A percentile compares a stretch with the other conserved stretches of the same genome.
phyloP scores from a whole-genome alignment of 148 eudicot species.

The Dianthus caryophyllus region DNA sequence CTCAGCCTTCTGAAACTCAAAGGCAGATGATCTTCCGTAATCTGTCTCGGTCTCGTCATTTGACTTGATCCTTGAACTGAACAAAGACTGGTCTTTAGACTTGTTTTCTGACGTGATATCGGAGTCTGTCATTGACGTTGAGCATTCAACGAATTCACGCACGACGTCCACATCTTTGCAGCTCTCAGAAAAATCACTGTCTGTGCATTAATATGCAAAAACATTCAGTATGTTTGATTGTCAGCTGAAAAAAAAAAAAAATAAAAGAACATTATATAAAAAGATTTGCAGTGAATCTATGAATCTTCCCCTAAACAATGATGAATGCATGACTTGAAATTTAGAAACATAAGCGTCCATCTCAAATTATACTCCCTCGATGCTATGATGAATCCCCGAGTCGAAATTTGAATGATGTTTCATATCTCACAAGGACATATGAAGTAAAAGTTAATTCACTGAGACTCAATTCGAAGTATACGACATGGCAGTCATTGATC shows the following conservation, averaged over 20 bases:
- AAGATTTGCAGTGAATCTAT: too few species aligned
- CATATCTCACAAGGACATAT: neutral
- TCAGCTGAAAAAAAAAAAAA: neutral
- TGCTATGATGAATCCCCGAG: neutral
- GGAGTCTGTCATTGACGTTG: constrained; percentile 27
- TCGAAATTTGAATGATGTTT: too few species aligned
- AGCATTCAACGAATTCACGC: constrained; percentile 28
- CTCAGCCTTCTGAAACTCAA: constrained; percentile 68
- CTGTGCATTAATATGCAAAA: constrained; percentile 10
- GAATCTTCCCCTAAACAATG: too few species aligned
- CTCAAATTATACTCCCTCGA: neutral
- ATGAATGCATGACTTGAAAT: too few species aligned
- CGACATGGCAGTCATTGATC: too few species aligned
- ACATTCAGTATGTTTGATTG: neutral
- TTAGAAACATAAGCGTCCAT: neutral
- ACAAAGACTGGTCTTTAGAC: constrained; percentile 15
- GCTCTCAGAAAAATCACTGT: constrained; percentile 29
- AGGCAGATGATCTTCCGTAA: constrained; percentile 37
- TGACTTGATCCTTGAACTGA: constrained; percentile 28
- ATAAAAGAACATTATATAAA: too few species aligned
- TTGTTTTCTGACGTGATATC: constrained; percentile 17
- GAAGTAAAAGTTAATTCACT: neutral
- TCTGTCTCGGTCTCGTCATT: constrained; percentile 39
- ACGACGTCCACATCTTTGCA: constrained; percentile 38
- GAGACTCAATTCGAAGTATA: too few species aligned